Percentiles rank a stretch among this genome's conserved stretches.
These are phyloP conservation scores for Pseudogymnoascus sp. DNA, from an alignment of 2,329 filamentous ascomycete species.

Conservation along the genomic window DNA sequence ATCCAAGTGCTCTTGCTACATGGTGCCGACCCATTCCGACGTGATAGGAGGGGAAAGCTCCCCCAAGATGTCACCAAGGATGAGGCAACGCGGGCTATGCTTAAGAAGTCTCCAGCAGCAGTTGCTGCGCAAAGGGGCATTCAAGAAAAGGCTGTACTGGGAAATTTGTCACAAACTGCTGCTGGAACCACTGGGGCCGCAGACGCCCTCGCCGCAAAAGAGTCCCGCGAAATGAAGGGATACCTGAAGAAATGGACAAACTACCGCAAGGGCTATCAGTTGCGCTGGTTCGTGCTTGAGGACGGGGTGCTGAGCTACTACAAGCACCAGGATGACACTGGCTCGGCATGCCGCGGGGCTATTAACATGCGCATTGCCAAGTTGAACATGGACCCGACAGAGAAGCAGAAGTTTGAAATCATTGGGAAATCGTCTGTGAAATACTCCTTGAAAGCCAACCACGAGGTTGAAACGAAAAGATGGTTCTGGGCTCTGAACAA, in stretches of 20 bases:
- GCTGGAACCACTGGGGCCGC: constrained; percentile 45
- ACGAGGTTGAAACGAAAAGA: constrained; percentile 93
- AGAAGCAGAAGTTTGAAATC: constrained; percentile 97
- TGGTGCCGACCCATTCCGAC: constrained; percentile 89
- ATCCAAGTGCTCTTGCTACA: constrained; percentile 88
- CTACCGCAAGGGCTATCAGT: constrained; percentile 92
- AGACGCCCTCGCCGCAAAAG: constrained; percentile 64
- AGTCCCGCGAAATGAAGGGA: constrained; percentile 93
- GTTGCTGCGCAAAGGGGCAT: constrained; percentile 91
- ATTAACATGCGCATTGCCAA: constrained; percentile 98
- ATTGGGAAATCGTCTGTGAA: constrained; percentile 97
- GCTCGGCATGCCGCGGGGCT: constrained; percentile 89
- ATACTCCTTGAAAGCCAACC: constrained; percentile 95
- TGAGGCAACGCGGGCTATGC: constrained; percentile 74
- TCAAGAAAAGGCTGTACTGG: constrained; percentile 92
- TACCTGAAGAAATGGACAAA: constrained; percentile 99
- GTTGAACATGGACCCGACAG: constrained; percentile 90
- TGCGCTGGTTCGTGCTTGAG: constrained; percentile 96
- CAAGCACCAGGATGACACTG: constrained; percentile 96
- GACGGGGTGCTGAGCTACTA: constrained; percentile 98
- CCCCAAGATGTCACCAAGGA: constrained; percentile 96
- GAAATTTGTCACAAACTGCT: constrained; percentile 52
- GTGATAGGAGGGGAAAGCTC: constrained; percentile 90
- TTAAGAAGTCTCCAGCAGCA: constrained; percentile 91
- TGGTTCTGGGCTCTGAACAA: constrained; percentile 99